A percentile compares a stretch with the other conserved stretches of the same genome.
Conservation (phyloP, 2,329 filamentous ascomycete genomes). For the Apiospora kogelbergensis region DNA sequence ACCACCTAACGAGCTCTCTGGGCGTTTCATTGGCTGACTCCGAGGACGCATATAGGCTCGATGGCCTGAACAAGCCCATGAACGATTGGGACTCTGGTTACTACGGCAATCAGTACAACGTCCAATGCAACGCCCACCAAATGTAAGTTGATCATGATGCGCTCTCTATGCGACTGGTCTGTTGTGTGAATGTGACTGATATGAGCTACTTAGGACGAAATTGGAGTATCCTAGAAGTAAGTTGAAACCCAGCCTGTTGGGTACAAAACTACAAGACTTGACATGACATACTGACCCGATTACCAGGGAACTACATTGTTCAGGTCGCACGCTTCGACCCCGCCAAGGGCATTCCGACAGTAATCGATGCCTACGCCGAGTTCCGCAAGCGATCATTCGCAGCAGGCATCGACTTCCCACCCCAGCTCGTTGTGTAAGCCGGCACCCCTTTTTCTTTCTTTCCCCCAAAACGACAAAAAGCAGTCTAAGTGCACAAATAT, state of each 20-base stretch:
- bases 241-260: conserved; percentile 11
- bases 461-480: too few relatives aligned
- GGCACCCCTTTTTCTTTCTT: neutral
- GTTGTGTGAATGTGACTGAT: neutral
- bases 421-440: conserved; percentile 68
- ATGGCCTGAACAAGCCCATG: conserved; percentile 77
- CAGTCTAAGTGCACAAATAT: neutral
- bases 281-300: neutral
- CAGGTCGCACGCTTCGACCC: conserved; percentile 84
- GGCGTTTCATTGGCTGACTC: neutral
- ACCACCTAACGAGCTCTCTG: neutral
- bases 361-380: conserved; percentile 73
- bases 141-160: conserved; percentile 52
- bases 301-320: conserved; percentile 67
- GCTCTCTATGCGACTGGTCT: too few relatives aligned
- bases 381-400: conserved; percentile 64
- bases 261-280: neutral
- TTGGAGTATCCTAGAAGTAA: conserved; percentile 55
- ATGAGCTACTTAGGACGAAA: conserved; percentile 39
- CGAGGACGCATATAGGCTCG: conserved; percentile 50
- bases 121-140: conserved; percentile 56
- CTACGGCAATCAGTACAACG: conserved; percentile 74
- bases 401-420: conserved; percentile 50
- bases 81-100: conserved; percentile 69
- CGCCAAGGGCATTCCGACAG: conserved; percentile 77